Conservation (phyloP, 2,329 filamentous ascomycete genomes). For the Pestalotiopsis sp. region DNA sequence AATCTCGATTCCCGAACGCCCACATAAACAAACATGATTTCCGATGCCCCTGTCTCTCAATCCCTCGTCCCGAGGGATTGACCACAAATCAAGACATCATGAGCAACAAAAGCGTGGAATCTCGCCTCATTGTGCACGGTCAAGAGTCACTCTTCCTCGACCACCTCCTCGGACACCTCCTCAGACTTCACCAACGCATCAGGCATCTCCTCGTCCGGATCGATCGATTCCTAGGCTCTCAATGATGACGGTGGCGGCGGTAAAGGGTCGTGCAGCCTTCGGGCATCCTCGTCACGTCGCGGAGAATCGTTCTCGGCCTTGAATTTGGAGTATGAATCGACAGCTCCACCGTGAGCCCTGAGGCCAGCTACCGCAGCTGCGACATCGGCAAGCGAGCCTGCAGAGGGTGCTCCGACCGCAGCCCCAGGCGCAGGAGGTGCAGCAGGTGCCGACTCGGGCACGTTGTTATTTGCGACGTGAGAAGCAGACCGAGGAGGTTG, state of each 20-base stretch:
- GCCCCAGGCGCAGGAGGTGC: constrained; percentile 17
- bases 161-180: neutral
- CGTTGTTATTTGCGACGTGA: neutral
- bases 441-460: constrained; percentile 14
- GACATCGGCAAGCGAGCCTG: constrained; percentile 36
- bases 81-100: neutral
- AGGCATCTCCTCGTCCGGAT: neutral
- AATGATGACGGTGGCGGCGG: constrained; percentile 32
- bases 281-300: constrained; percentile 55
- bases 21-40: neutral
- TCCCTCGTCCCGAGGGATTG: neutral
- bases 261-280: constrained; percentile 46
- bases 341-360: constrained; percentile 25
- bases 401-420: constrained; percentile 23
- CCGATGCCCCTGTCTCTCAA: neutral
- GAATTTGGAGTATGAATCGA: constrained; percentile 30
- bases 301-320: constrained; percentile 42
- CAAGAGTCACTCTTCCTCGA: neutral
- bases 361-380: constrained; percentile 35
- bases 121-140: neutral
- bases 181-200: neutral
- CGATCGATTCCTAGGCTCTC: constrained; percentile 22
- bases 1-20: neutral
- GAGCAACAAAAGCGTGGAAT: neutral
- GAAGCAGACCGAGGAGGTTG: constrained; percentile 18